Conservation (phyloP, 169 alveolate genomes). For the Amoebophrya sp. region DNA sequence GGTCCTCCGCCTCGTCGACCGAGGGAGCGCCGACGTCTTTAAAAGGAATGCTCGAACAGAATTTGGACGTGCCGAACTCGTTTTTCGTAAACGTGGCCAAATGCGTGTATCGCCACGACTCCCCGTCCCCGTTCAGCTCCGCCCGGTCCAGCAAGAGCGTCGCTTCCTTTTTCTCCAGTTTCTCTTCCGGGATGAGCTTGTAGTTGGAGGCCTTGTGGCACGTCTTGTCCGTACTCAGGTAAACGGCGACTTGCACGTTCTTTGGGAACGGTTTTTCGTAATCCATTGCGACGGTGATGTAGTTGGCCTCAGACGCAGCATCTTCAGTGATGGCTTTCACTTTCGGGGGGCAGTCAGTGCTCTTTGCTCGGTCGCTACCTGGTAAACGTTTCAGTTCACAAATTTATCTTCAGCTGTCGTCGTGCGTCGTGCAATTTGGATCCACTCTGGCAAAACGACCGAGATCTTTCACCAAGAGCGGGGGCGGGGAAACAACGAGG, state of each 20-base stretch:
- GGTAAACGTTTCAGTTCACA: too few species aligned
- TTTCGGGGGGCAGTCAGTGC: not conserved
- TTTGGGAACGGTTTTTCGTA: not conserved
- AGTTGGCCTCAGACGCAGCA: not conserved
- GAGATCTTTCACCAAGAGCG: too few species aligned
- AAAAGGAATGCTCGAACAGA: not conserved
- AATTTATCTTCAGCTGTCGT: too few species aligned
- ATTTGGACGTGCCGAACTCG: not conserved
- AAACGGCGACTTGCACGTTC: not conserved
- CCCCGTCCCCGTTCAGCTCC: slow-evolving; percentile 12
- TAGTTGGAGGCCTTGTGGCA: not conserved
- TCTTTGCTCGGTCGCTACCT: not conserved
- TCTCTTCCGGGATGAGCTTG: too few species aligned
- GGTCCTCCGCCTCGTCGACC: not conserved
- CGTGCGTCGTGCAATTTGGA: too few species aligned
- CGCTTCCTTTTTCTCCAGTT: not conserved
- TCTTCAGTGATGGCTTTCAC: not conserved
- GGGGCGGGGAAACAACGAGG: too few species aligned
- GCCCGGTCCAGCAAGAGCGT: not conserved
- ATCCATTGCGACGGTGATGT: not conserved
- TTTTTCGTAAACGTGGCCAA: not conserved
- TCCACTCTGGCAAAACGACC: too few species aligned
- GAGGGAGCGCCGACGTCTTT: not conserved
- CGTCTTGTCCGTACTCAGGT: not conserved
- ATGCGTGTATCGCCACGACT: not conserved